These are phyloP conservation scores for Phytophthora vignae DNA, from an alignment of 352 stramenopile species.

Conservation along the genomic window DNA sequence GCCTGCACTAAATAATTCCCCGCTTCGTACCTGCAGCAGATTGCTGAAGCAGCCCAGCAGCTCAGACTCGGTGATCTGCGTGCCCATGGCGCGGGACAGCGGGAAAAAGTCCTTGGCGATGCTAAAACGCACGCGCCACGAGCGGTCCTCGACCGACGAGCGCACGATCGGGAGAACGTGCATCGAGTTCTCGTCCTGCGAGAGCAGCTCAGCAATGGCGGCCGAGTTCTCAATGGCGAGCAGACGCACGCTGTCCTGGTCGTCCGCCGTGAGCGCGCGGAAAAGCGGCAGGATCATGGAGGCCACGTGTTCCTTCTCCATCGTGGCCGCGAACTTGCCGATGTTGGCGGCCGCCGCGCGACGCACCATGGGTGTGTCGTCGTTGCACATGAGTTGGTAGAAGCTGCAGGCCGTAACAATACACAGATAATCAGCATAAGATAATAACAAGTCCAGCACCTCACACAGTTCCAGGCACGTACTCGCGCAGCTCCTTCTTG, in stretches of 20 bases:
- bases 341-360: constrained; percentile 84
- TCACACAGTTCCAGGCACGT: constrained; percentile 32
- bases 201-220: constrained; percentile 76
- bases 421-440: not conserved
- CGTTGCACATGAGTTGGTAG: constrained; percentile 83
- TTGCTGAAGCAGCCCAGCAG: constrained; percentile 92
- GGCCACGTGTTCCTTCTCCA: constrained; percentile 82
- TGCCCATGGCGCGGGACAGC: constrained; percentile 80
- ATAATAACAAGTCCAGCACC: too few relatives aligned
- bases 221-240: constrained; percentile 91
- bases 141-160: constrained; percentile 85
- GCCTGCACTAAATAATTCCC: not conserved
- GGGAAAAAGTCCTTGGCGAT: constrained; percentile 94
- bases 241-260: constrained; percentile 95
- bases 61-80: constrained; percentile 86
- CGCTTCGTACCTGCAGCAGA: constrained; percentile 79
- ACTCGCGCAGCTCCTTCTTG: constrained; percentile 89
- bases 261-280: constrained; percentile 90
- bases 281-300: constrained; percentile 85
- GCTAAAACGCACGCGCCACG: constrained; percentile 94
- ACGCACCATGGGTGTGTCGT: constrained; percentile 91
- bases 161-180: constrained; percentile 82
- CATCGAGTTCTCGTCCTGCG: constrained; percentile 78
- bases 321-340: constrained; percentile 73
- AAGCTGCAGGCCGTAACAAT: constrained; percentile 48